phyloP scores from a whole-genome alignment of 208 protist genomes.

The Acanthamoeba castellanii region DNA sequence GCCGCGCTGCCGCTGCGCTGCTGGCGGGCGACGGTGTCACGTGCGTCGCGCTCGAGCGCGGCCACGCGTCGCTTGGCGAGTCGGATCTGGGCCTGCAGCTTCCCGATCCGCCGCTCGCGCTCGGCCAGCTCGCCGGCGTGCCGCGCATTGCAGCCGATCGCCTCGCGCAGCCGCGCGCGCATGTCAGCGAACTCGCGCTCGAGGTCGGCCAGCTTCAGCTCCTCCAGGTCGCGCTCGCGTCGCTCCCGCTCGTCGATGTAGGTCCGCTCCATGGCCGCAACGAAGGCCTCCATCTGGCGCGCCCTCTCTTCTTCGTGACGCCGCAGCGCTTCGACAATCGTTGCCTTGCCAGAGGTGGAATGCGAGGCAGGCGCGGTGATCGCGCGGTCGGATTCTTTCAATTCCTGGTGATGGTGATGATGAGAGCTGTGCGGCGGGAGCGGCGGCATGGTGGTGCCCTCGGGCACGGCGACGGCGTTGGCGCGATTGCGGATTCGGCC shows the following conservation, averaged over 20 bases:
- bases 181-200: not conserved
- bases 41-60: not conserved
- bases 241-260: constrained; percentile 6
- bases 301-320: too few species aligned
- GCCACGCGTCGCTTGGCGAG: not conserved
- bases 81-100: not conserved
- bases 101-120: not conserved
- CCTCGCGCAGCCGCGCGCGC: not conserved
- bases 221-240: not conserved
- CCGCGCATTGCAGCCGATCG: not conserved
- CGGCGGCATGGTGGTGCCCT: too few species aligned
- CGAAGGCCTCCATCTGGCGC: not conserved
- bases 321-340: too few species aligned
- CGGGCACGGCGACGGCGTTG: too few species aligned
- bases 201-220: not conserved
- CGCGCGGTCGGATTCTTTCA: too few species aligned
- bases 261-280: not conserved
- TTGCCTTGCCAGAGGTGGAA: not conserved
- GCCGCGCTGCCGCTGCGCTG: not conserved
- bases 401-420: too few species aligned
- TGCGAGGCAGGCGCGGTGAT: not conserved
- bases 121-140: not conserved
- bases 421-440: too few species aligned
- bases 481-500: too few species aligned
- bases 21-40: not conserved